phyloP scores from a whole-genome alignment of 2,329 filamentous ascomycete genomes.

The Diplodia mutila region DNA sequence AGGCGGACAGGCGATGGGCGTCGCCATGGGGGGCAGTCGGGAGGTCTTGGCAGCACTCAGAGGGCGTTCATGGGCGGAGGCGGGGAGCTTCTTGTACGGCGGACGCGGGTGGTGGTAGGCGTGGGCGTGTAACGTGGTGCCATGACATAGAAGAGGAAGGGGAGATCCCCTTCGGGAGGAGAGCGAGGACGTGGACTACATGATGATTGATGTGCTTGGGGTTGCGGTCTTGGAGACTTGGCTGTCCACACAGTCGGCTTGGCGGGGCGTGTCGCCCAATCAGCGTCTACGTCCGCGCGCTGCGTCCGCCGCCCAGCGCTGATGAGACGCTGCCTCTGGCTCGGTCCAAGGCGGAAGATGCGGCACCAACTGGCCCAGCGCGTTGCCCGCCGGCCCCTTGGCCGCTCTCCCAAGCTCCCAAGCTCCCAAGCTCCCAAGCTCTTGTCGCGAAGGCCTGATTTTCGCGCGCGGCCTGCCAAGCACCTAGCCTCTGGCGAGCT shows the following conservation, averaged over 20 bases:
- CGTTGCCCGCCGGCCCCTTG: too few relatives aligned
- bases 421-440: background rate
- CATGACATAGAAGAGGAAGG: slow-evolving; percentile 23
- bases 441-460: background rate
- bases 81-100: slow-evolving; percentile 7
- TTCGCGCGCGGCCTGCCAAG: background rate
- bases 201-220: slow-evolving; percentile 25
- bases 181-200: slow-evolving; percentile 17
- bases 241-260: slow-evolving; percentile 16
- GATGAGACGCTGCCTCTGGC: slow-evolving; percentile 21
- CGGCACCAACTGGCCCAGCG: slow-evolving; percentile 11
- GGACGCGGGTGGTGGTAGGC: background rate
- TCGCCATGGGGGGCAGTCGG: slow-evolving; percentile 18
- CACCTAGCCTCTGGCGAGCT: too few relatives aligned
- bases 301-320: slow-evolving; percentile 22
- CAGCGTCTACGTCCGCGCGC: background rate
- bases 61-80: slow-evolving; percentile 6
- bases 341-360: slow-evolving; percentile 25
- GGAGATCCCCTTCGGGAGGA: slow-evolving; percentile 21
- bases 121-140: slow-evolving; percentile 24
- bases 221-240: slow-evolving; percentile 25
- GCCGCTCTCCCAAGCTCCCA: slow-evolving; percentile 10
- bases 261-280: background rate
- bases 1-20: slow-evolving; percentile 32
- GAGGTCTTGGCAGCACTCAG: slow-evolving; percentile 11